These are phyloP conservation scores for Rhodotorula sp. DNA, from an alignment of 1,284 basidiomycete genomes.

Conservation along the genomic window DNA sequence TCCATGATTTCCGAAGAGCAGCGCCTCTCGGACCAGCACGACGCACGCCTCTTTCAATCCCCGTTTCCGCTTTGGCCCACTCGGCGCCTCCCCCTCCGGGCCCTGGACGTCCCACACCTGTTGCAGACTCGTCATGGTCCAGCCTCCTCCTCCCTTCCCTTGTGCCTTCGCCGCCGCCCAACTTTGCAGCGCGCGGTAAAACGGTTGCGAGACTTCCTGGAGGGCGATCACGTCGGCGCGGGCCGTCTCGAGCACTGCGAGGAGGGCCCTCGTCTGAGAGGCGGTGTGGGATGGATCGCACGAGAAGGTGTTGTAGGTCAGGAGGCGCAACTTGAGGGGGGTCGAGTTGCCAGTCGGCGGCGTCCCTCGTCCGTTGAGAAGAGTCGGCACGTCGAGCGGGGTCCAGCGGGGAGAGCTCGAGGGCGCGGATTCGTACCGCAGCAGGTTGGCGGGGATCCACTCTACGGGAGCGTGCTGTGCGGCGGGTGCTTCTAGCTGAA, in stretches of 20 bases:
- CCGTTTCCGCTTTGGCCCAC: conserved; percentile 6
- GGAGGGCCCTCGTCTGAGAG: conserved; percentile 18
- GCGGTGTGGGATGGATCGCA: conserved; percentile 13
- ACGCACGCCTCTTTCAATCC: conserved; percentile 19
- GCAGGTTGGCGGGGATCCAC: background rate
- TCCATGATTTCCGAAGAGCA: too few species aligned
- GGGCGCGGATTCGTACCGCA: background rate
- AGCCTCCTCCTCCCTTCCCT: background rate
- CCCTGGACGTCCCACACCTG: conserved; percentile 15
- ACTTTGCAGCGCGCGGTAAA: conserved; percentile 1
- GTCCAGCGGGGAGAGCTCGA: background rate
- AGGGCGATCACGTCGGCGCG: conserved; percentile 17
- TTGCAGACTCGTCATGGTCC: background rate
- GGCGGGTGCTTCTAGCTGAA: background rate
- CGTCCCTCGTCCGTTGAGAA: background rate
- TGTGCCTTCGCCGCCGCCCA: conserved; percentile 10
- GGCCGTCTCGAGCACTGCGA: background rate
- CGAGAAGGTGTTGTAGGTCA: conserved; percentile 34
- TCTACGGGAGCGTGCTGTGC: background rate
- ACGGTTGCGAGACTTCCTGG: conserved; percentile 20
- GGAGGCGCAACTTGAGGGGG: background rate
- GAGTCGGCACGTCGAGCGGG: background rate
- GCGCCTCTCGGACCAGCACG: conserved; percentile 7
- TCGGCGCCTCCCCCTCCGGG: background rate
- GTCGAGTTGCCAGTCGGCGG: background rate